Base-by-base conservation (phyloP, 2,329 filamentous ascomycete species). In the Neopestalotiopsis sp. region DNA sequence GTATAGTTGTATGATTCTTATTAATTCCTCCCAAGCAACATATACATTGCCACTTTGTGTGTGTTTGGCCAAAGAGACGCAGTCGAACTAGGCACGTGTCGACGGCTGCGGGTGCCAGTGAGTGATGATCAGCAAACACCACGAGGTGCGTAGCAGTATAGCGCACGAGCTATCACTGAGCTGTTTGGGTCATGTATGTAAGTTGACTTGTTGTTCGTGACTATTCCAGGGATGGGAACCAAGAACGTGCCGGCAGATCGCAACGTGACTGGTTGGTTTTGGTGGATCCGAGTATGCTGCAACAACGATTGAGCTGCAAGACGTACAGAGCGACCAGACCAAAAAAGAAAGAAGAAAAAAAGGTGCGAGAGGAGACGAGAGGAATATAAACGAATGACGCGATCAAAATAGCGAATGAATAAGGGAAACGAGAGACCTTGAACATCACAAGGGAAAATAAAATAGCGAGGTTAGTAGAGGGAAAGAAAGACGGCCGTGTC, bases 241-340 rank as follows among this genome's bases (percentile, higher is more conserved):
- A 40, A 40, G 10, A 65, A 65, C 62, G 62, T 65, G 62, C 38
- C 20, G 17, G 40, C n/a, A 49, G 20, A 20, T 14, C 38, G 62
- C 17, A 17, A 14, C 28, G 28, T 65, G 62, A 65, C n/a, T 65
- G 62, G 62, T 34, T n/a, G 38, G 20, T 65, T 65, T 65, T 24
- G 34, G 62, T 65, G 62, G 62, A 62, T 62, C 59, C 59, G 62
- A 65, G 24, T 65, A 65, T 65, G 62, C 40, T 65, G 40, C 40
- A 28, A 28, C 20, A 17, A 17, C 32, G 10, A 13, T 65, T 28
- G 34, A 65, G 62, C 38, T 30, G 45, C 62, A 45, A 28, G 20
- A 49, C 62, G 6, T 38, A 38, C 34, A 38, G 34, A 65, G 45
- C 62, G 20, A 65, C 14, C 40, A 53, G 17, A 30, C n/a, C n/a